phyloP scores from a whole-genome alignment of 202 grass and related monocot genomes.

The Zizania palustris region DNA sequence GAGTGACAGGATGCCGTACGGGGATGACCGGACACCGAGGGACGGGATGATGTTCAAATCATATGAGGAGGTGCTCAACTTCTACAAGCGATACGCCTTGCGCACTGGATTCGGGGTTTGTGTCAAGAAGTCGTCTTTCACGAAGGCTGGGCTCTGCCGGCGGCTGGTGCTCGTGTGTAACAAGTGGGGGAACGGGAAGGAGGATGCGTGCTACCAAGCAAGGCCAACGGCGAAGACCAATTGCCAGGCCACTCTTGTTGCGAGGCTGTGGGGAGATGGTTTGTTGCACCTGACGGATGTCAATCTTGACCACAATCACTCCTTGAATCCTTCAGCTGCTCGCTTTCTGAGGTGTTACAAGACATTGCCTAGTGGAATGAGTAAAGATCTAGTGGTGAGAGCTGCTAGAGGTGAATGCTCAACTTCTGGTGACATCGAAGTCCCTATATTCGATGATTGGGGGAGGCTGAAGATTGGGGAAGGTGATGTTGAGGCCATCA shows the following conservation, averaged over 20 bases:
- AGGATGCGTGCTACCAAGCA: conserved; percentile 79
- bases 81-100: conserved; percentile 84
- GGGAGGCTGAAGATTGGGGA: conserved; percentile 67
- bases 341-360: conserved; percentile 79
- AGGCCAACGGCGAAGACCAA: conserved; percentile 86
- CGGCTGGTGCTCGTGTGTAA: conserved; percentile 82
- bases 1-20: conserved; percentile 33
- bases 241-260: conserved; percentile 75
- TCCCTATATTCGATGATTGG: conserved; percentile 55
- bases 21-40: conserved; percentile 68
- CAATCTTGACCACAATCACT: conserved; percentile 83
- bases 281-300: conserved; percentile 75
- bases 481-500: conserved; percentile 60
- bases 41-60: conserved; percentile 87
- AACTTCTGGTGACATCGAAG: conserved; percentile 31
- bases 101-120: conserved; percentile 82
- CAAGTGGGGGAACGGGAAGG: conserved; percentile 70
- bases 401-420: conserved; percentile 54
- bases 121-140: conserved; percentile 94
- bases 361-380: conserved; percentile 68
- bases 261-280: conserved; percentile 70
- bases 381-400: conserved; percentile 70
- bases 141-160: conserved; percentile 76
- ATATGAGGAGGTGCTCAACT: conserved; percentile 88
- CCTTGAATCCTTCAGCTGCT: conserved; percentile 58